These are phyloP conservation scores for Aleurites moluccanus DNA, from an alignment of 441 rosid genomes.

Conservation along the genomic window DNA sequence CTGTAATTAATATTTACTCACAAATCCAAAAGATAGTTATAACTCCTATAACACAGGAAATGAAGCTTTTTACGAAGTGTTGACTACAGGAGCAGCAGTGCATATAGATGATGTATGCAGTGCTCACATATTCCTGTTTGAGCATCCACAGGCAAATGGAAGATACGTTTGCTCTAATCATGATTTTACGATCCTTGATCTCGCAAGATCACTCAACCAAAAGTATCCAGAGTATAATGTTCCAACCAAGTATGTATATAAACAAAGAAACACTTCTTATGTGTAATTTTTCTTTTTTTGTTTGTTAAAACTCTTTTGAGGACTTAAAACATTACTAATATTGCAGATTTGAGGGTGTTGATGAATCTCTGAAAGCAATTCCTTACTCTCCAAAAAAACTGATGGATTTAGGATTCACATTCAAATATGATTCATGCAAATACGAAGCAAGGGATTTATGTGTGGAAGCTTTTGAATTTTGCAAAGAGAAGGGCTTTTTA, in stretches of 20 bases:
- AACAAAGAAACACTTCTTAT: too few relatives aligned
- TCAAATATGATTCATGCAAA: constrained; percentile 7
- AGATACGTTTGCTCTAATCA: constrained; percentile 73
- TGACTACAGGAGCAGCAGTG: constrained; percentile 12
- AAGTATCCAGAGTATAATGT: constrained; percentile 60
- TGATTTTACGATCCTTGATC: constrained; percentile 41
- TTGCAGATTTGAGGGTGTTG: constrained; percentile 10
- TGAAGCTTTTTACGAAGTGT: neutral
- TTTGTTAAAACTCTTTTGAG: too few relatives aligned
- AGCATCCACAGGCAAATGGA: constrained; percentile 61
- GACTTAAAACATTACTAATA: neutral
- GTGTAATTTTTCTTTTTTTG: too few relatives aligned
- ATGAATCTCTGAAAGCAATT: neutral
- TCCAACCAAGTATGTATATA: constrained; percentile 46
- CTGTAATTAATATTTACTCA: too few relatives aligned
- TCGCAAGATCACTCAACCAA: constrained; percentile 42
- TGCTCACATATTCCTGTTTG: too few relatives aligned
- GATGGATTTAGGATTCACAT: constrained; percentile 14
- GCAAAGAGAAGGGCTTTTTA: constrained; percentile 12
- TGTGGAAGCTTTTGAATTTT: neutral
- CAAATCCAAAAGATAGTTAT: too few relatives aligned
- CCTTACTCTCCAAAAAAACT: constrained; percentile 3
- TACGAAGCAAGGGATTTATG: neutral
- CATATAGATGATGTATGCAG: constrained; percentile 75
- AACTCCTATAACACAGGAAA: neutral